Base-by-base conservation (phyloP, 805 yeast genomes). In the Cyberlindnera xishuangbannaensis region DNA sequence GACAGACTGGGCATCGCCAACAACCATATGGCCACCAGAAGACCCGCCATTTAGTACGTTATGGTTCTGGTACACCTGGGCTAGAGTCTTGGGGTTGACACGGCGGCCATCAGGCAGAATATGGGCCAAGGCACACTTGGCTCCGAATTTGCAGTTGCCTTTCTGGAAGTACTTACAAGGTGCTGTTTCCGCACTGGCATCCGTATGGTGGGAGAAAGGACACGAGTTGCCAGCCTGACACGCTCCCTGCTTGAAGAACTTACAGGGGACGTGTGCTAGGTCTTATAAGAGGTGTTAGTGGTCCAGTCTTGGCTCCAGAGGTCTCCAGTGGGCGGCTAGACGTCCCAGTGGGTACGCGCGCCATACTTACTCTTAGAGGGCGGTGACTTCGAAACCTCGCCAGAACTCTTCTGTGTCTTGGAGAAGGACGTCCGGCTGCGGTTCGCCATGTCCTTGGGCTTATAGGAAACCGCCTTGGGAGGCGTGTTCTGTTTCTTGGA, bases 91-190 rank as follows among this genome's bases (percentile, higher is more conserved):
- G 12, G 74, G 71, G 51, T 83, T 83, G 14, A 83, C 80, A 27
- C 84, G 65, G n/a, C 86, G 72, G 1, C 96, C 95, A 50, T 88
- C 95, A 1, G 95, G 94, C 25, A 83, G 61, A 37, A 83, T 71
- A 60, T 90, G 98, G 6, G 95, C 95, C 50, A 90, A 71, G 1
- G 96, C 97, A 64, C 98, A 90, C 51, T 87, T 88, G 32, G 75
- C 65, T 4, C 98, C 98, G 58, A 90, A 90, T 61, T 87, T 87
- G 61, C 98, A 90, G 53, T 87, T 86, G n/a, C 97, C 97, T 61
- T 84, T 84, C 51, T 83, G 92, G 58, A 85, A 90, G 59, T 88
- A 90, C 65, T 87, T 88, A 68, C 98, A 90, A 6, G 88, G 85
- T 27, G 70, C 64, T 28, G 67, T 59, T 30, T 71, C 78, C 22